A percentile compares a stretch with the other conserved stretches of the same genome.
These are phyloP conservation scores for Aureobasidium sp. DNA, from an alignment of 2,329 filamentous ascomycete species.

Conservation along the genomic window DNA sequence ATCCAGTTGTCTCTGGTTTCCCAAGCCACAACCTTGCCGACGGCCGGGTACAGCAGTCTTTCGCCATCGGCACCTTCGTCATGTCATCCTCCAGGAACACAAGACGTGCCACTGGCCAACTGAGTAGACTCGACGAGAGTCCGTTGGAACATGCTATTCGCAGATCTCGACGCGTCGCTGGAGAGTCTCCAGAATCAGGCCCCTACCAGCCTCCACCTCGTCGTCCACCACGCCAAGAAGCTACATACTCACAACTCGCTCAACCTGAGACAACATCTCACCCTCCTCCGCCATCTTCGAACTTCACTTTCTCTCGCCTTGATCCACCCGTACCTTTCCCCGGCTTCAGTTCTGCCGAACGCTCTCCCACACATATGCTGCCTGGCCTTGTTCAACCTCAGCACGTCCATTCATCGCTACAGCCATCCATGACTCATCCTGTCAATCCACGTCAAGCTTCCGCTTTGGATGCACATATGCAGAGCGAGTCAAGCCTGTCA, in stretches of 20 bases:
- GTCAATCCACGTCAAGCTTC: neutral
- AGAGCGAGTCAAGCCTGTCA: neutral
- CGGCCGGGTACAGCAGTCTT: neutral
- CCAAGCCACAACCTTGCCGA: neutral
- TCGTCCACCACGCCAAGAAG: neutral
- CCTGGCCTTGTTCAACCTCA: neutral
- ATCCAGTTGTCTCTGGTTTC: neutral
- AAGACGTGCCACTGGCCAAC: neutral
- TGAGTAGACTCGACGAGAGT: neutral
- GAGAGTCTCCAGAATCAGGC: slow-evolving; percentile 1
- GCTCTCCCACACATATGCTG: neutral
- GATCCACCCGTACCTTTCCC: slow-evolving; percentile 7
- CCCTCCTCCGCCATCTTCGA: slow-evolving; percentile 6
- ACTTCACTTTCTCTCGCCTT: slow-evolving; percentile 5
- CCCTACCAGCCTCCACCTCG: slow-evolving; percentile 4
- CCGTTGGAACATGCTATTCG: neutral
- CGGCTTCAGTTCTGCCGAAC: neutral
- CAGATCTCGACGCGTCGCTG: slow-evolving; percentile 10
- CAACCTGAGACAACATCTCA: neutral
- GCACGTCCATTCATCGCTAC: neutral
- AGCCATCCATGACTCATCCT: neutral
- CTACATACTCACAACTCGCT: neutral
- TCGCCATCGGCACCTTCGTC: neutral
- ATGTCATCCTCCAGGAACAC: neutral
- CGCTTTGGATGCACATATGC: neutral